Evolutionary conservation across 192 early-diverging fungal genomes (phyloP), one percentile per base, ranked within the genome.

Genomic region (Endogone sp.): DNA sequence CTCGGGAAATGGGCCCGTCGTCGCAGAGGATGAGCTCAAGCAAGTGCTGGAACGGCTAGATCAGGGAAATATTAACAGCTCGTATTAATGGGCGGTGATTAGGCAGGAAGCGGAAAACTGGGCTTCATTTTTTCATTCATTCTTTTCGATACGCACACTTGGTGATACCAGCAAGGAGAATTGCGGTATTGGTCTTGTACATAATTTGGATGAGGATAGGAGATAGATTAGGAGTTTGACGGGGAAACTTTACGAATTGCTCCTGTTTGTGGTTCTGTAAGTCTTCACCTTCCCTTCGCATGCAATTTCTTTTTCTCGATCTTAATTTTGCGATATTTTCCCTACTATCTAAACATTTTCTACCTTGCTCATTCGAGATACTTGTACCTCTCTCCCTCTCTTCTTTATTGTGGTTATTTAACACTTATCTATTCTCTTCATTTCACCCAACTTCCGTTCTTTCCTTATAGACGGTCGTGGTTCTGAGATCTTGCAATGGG

Each of bases 1-100:
- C 65, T 84, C 86, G 44, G 86, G 84, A 24, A 71, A 81, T 60
- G 86, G 84, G 2, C 80, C 84, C n/a, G 81, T 85, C 4, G 80
- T 87, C 65, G 68, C 76, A 23, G 78, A 80, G 60, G 74, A 81
- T 22, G 2, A 0, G 22, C 27, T 60, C 24, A 28, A 23, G 0
- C 9, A 60, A 21, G 59, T 60, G 59, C 59, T 60, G 8, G 59
- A 8, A 22, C 37, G 37, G 37, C 16, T 49, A 49, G 37, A 49
- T 49, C 6, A 16, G 37, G 37, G 37, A 16, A 49, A 49, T 16
- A 49, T 16, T 16, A 49, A 16, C 16, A 49, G 37, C 37, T 13
- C 4, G 37, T n/a, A n/a, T n/a, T n/a, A 13, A 13, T 13, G 13
- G 37, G 4, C 37, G 4, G 37, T 44, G 4, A 44, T 4, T 44